Percentiles rank a stretch among this genome's conserved stretches.
Conservation (phyloP, 1,284 basidiomycete genomes). For the Ustanciosporium gigantosporum region DNA sequence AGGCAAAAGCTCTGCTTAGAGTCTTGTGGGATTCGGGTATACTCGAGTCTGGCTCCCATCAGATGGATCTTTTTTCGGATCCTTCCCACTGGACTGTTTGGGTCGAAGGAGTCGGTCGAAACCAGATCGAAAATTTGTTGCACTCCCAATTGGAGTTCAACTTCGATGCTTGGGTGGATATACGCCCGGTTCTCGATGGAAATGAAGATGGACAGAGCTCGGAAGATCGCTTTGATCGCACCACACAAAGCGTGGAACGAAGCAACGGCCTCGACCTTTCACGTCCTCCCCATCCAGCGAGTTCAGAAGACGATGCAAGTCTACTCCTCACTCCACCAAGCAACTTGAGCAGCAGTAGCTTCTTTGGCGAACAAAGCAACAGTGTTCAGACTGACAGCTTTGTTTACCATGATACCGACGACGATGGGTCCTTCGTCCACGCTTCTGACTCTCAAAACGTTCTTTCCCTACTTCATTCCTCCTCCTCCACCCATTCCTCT, state of each 20-base stretch:
- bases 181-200: neutral
- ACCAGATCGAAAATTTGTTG: neutral
- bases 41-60: neutral
- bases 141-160: neutral
- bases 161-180: neutral
- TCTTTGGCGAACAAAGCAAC: too few species aligned
- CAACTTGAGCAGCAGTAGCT: too few species aligned
- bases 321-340: too few species aligned
- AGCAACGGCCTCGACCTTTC: neutral
- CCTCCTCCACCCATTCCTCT: neutral
- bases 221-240: neutral
- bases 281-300: too few species aligned
- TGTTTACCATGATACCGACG: too few species aligned
- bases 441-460: too few species aligned
- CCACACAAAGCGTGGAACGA: too few species aligned
- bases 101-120: neutral
- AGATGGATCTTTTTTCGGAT: slow-evolving; percentile 5
- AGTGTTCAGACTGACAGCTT: too few species aligned
- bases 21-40: slow-evolving; percentile 6
- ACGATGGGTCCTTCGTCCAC: too few species aligned
- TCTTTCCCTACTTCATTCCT: neutral
- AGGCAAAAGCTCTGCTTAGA: slow-evolving; percentile 13
- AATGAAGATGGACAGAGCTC: neutral
- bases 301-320: too few species aligned
- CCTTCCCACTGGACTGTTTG: slow-evolving; percentile 4